Percentiles rank a stretch among this genome's conserved stretches.
phyloP scores from a whole-genome alignment of 139 green algal genomes.

The Micromonas commoda region DNA sequence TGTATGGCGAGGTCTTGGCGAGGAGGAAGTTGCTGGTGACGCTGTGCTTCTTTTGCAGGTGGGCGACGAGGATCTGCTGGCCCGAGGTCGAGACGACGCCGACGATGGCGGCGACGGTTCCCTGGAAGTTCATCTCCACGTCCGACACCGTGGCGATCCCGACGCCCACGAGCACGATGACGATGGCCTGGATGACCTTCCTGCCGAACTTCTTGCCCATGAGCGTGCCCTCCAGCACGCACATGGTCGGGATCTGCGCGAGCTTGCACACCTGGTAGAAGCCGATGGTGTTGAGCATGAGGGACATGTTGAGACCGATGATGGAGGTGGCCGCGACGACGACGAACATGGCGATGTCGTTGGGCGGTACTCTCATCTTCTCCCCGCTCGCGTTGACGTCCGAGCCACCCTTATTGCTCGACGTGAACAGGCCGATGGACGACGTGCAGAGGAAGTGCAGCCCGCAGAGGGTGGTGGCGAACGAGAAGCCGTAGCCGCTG shows the following conservation, averaged over 20 bases:
- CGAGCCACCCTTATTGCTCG: neutral
- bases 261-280: conserved; percentile 81
- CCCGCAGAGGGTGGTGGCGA: conserved; percentile 50
- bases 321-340: conserved; percentile 49
- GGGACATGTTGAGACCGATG: conserved; percentile 51
- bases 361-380: conserved; percentile 34
- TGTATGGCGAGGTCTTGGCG: conserved; percentile 59
- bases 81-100: conserved; percentile 66
- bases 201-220: conserved; percentile 53
- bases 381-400: conserved; percentile 22
- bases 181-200: conserved; percentile 48
- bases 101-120: conserved; percentile 61
- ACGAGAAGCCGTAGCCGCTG: conserved; percentile 21
- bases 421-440: conserved; percentile 35
- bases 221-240: conserved; percentile 65
- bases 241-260: conserved; percentile 81
- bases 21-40: conserved; percentile 74
- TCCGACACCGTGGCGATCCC: conserved; percentile 41
- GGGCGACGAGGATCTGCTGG: conserved; percentile 83
- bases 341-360: conserved; percentile 49
- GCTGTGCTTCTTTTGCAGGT: conserved; percentile 64
- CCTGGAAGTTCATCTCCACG: conserved; percentile 40
- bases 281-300: conserved; percentile 56
- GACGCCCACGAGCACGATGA: conserved; percentile 64
- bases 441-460: conserved; percentile 56